Conservation (phyloP, 805 yeast species). For the Sugiyamaella marilandica region DNA sequence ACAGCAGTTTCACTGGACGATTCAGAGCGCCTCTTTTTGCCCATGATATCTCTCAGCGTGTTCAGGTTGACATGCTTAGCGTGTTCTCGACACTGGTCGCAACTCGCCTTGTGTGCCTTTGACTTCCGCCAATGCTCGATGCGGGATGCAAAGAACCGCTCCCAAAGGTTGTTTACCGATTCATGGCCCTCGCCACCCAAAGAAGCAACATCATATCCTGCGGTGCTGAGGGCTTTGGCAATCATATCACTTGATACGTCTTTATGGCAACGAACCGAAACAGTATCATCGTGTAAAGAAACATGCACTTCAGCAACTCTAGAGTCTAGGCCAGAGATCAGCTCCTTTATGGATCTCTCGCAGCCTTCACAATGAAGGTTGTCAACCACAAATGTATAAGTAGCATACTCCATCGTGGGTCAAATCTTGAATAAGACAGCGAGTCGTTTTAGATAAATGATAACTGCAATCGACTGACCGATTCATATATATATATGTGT, state of each 20-base stretch:
- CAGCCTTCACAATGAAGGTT: conserved; percentile 58
- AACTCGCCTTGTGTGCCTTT: conserved; percentile 13
- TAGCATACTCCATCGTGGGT: conserved; percentile 9
- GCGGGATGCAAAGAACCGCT: background rate
- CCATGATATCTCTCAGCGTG: background rate
- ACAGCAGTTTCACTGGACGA: conserved; percentile 19
- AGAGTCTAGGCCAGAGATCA: conserved; percentile 28
- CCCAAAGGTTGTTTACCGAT: background rate
- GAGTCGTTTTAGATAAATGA: background rate
- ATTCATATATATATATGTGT: background rate
- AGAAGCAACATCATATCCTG: conserved; percentile 26
- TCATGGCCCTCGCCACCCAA: conserved; percentile 13
- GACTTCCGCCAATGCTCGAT: conserved; percentile 3
- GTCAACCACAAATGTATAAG: conserved; percentile 28
- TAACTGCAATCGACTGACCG: background rate
- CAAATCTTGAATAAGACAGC: background rate
- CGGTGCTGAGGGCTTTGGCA: conserved; percentile 17
- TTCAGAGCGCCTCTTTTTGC: conserved; percentile 8
- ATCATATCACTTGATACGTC: conserved; percentile 17
- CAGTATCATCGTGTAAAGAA: conserved; percentile 25
- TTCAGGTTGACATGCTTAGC: background rate
- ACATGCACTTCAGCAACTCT: conserved; percentile 17
- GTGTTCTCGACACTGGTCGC: conserved; percentile 17
- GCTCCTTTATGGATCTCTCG: conserved; percentile 35
- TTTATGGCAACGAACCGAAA: conserved; percentile 26